Evolutionary conservation across 108 stramenopile genomes (phyloP), one percentile per base, ranked within the genome.

Genomic region (Chaetoceros tenuissimus): DNA sequence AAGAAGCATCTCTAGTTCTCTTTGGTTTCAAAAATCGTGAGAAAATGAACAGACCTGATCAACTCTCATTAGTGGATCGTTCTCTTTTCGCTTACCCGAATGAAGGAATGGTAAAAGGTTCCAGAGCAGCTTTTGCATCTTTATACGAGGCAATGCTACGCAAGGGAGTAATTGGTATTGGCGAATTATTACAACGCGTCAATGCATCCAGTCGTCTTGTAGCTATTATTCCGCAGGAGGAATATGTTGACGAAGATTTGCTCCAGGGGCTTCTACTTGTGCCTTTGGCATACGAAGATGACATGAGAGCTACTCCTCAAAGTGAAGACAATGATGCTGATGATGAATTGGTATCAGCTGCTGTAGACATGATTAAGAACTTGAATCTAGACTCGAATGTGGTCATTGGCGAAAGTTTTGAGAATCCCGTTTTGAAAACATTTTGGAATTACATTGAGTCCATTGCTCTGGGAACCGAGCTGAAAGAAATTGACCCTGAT

Each of bases 361-460:
- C 82, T 2, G 71, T 66, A 16, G 57, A 62, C 16, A 58, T 89
- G 59, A 73, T 89, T 20, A 24, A 62, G 17, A 71, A 72, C 13
- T 78, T 63, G 51, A 30, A 47, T 26, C 31, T 69, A 3, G 55
- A 50, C 25, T 10, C 8, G 13, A 56, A 29, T 23, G 17, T 69
- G 16, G 65, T 65, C 27, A 46, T 74, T 24, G 82, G 79, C 17
- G 71, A 68, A 46, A 57, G 74, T 34, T 80, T 86, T 57, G 64
- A 84, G 48, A 89, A 89, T 65, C 82, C 81, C 10, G 72, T 55
- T n/a, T 63, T 89, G 0, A 68, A 51, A 17, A 53, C 78, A 49
- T 86, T 85, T 53, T 85, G 71, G 49, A 71, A 74, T 24, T 86
- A 82, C 54, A 50, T 89, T 0, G 84, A 89, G 64, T 67, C 64